Evolutionary conservation across 768 basidiomycete genomes (phyloP).

Genomic region (Lentinula aciculospora): DNA sequence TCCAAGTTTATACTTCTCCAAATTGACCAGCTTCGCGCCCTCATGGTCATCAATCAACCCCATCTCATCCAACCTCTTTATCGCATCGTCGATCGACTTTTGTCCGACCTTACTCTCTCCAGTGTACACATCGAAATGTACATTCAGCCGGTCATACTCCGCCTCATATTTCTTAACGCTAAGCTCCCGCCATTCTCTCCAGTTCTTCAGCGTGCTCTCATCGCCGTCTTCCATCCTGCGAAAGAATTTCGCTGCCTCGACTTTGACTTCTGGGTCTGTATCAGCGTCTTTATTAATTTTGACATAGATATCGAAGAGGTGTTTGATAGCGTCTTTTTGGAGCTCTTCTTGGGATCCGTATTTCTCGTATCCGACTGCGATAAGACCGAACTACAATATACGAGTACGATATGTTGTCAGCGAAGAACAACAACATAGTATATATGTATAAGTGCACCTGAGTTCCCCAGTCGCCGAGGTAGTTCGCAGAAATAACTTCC

Average conservation of each 20-base stretch:
- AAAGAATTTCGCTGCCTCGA: constrained; percentile 81
- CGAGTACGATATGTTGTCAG: background rate
- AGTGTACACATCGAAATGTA: constrained; percentile 86
- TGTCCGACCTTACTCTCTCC: constrained; percentile 83
- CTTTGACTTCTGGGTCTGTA: constrained; percentile 63
- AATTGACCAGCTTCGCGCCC: constrained; percentile 81
- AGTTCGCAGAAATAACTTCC: constrained; percentile 89
- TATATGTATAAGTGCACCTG: constrained; percentile 52
- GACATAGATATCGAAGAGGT: constrained; percentile 92
- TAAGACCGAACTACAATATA: constrained; percentile 66
- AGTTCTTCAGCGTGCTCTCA: constrained; percentile 75
- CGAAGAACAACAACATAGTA: background rate
- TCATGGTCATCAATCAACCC: constrained; percentile 72
- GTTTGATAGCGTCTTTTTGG: constrained; percentile 86
- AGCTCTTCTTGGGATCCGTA: constrained; percentile 86
- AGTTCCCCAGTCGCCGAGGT: constrained; percentile 97
- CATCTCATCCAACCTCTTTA: constrained; percentile 63
- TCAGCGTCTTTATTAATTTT: constrained; percentile 87
- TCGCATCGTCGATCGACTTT: constrained; percentile 66
- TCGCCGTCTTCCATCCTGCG: constrained; percentile 95
- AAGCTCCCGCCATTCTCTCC: constrained; percentile 89
- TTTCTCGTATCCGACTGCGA: constrained; percentile 87
- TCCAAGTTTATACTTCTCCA: constrained; percentile 89
- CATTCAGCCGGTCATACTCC: constrained; percentile 86
- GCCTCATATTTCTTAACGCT: constrained; percentile 86